Base-by-base conservation (phyloP, 805 yeast genomes). In the Ogataea dorogensis region DNA sequence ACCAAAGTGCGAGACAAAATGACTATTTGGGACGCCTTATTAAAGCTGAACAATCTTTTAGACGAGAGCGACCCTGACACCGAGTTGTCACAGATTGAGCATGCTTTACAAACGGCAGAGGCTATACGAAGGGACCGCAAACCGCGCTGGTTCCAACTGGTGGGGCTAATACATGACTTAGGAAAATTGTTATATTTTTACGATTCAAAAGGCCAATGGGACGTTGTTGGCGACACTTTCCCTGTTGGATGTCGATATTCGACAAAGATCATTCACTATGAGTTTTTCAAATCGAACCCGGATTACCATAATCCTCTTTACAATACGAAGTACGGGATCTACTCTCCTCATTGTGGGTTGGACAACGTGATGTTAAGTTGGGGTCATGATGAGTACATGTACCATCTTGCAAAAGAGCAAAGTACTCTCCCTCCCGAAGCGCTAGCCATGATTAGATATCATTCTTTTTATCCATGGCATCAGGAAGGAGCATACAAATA, bases 381-480 rank as follows among this genome's bases (percentile, higher is more conserved):
- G 87, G 88, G 88, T 5, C 88, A 81, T 50, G 88, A 81, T 54
- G 88, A 81, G 52, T 81, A 81, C 58, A 79, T 81, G 84, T 81
- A 79, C 47, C 85, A 80, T 50, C 64, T 81, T 20, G 85, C 85
- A 9, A 80, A 78, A 53, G 65, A 68, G 38, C 81, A 77, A 50
- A 77, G 84, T 10, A 73, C 70, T 1, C 60, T 81, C 29, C 86
- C 86, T 2, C 71, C 69, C 6, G 82, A 79, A 53, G 87, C 75
- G 0, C 61, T 81, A 36, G 86, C 87, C 1, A 81, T 81, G 85
- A 80, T 81, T 31, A 58, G 88, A 41, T 81, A 81, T 53, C 88
- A 81, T 55, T 79, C 86, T 1, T 81, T 81, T 46, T 81, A 81
- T 53, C 88, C 88, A 1, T 79, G 86, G 81, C 88, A 81, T 53